A percentile compares a stretch with the other conserved stretches of the same genome.
phyloP scores from a whole-genome alignment of 768 basidiomycete genomes.

The Tephrocybe sp. region DNA sequence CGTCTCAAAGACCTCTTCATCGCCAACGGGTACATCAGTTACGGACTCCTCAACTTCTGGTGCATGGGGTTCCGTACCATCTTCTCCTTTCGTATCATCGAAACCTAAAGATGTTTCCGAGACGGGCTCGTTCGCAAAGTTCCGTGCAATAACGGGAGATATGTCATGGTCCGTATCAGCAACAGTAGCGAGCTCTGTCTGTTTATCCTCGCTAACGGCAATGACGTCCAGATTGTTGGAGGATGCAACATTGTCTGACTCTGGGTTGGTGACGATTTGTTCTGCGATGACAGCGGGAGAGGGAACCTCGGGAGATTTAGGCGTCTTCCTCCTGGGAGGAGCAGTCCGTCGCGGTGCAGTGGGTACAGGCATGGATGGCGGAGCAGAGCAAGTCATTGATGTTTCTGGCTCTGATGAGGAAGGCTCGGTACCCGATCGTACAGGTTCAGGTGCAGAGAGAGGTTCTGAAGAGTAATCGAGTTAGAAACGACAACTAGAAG shows the following conservation, averaged over 20 bases:
- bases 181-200: neutral
- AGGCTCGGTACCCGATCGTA: conserved; percentile 25
- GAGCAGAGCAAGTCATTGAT: conserved; percentile 36
- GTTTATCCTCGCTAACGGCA: conserved; percentile 7
- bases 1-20: neutral
- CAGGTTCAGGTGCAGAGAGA: conserved; percentile 16
- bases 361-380: conserved; percentile 67
- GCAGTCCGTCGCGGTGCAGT: conserved; percentile 70
- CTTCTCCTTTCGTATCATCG: neutral
- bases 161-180: neutral
- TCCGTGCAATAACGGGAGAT: neutral
- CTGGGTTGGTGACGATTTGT: conserved; percentile 9
- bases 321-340: conserved; percentile 67
- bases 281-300: conserved; percentile 13
- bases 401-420: conserved; percentile 26
- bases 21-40: neutral
- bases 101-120: neutral
- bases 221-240: neutral
- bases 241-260: conserved; percentile 6
- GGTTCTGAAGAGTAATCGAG: conserved; percentile 2
- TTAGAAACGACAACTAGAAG: neutral
- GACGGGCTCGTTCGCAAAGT: neutral
- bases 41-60: no score
- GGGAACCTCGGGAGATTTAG: conserved; percentile 39
- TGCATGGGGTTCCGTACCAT: no score